phyloP scores from a whole-genome alignment of 108 stramenopile species.

The Fistulifera solaris region DNA sequence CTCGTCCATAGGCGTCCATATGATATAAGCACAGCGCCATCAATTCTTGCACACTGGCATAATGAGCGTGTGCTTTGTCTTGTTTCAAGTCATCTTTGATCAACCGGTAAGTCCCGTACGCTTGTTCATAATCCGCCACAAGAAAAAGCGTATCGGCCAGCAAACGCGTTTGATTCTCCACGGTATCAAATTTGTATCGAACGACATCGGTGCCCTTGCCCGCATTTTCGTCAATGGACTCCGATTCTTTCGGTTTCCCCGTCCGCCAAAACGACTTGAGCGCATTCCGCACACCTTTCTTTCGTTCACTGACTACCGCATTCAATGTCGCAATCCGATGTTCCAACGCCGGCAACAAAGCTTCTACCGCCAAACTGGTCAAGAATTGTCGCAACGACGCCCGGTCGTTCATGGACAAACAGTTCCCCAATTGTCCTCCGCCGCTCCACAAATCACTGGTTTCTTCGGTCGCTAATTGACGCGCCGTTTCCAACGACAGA shows the following conservation, averaged over 20 bases:
- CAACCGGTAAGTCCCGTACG: slow-evolving; percentile 59
- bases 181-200: slow-evolving; percentile 63
- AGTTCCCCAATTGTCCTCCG: slow-evolving; percentile 37
- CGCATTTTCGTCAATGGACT: not conserved
- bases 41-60: slow-evolving; percentile 78
- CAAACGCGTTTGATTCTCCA: slow-evolving; percentile 80
- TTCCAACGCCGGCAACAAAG: slow-evolving; percentile 65
- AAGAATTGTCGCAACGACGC: slow-evolving; percentile 58
- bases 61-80: slow-evolving; percentile 60
- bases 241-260: slow-evolving; percentile 46
- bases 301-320: slow-evolving; percentile 66
- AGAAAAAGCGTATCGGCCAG: slow-evolving; percentile 83
- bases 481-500: slow-evolving; percentile 21
- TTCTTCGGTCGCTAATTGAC: slow-evolving; percentile 37
- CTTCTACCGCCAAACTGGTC: slow-evolving; percentile 36
- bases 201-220: slow-evolving; percentile 12
- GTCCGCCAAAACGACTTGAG: slow-evolving; percentile 77
- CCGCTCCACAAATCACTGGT: slow-evolving; percentile 31
- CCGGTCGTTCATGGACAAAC: slow-evolving; percentile 57
- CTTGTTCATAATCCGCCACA: slow-evolving; percentile 73
- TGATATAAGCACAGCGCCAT: slow-evolving; percentile 69
- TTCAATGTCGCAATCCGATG: slow-evolving; percentile 73
- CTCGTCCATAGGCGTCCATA: slow-evolving; percentile 38
- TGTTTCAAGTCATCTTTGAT: slow-evolving; percentile 84
- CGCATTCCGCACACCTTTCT: slow-evolving; percentile 78